phyloP scores from a whole-genome alignment of 2,329 filamentous ascomycete species.

The Dactylellina sp. region DNA sequence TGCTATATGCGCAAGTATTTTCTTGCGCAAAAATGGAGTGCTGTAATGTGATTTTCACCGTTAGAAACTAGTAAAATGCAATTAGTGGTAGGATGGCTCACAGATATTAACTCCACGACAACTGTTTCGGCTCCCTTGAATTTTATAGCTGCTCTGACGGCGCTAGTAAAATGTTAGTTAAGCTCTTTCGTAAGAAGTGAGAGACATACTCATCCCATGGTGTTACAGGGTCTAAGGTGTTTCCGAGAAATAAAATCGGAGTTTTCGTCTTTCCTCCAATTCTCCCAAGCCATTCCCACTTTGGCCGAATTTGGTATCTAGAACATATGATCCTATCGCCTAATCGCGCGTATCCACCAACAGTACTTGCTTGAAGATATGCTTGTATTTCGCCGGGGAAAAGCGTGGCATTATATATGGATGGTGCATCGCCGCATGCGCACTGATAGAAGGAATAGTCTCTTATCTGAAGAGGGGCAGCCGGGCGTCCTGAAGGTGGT shows the following conservation, averaged over 20 bases:
- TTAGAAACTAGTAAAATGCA: not conserved
- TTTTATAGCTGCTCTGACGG: constrained; percentile 26
- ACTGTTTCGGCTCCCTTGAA: constrained; percentile 27
- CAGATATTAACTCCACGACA: constrained; percentile 24
- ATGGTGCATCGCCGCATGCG: constrained; percentile 36
- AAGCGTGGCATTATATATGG: constrained; percentile 20
- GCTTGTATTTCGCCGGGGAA: constrained; percentile 5
- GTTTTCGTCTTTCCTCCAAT: constrained; percentile 39
- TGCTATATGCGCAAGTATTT: constrained; percentile 9
- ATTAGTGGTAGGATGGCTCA: constrained; percentile 3
- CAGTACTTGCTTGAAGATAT: constrained; percentile 1
- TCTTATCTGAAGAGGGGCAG: constrained; percentile 22
- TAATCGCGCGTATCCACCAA: constrained; percentile 13
- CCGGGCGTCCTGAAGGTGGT: constrained; percentile 2
- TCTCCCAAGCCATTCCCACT: constrained; percentile 36
- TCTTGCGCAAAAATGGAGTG: constrained; percentile 6
- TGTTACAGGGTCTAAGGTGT: constrained; percentile 44
- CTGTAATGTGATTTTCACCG: not conserved
- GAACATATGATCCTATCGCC: constrained; percentile 21
- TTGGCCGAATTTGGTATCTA: constrained; percentile 22
- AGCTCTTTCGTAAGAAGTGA: not conserved
- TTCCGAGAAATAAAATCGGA: constrained; percentile 43
- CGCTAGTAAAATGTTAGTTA: constrained; percentile 9
- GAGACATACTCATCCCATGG: constrained; percentile 42
- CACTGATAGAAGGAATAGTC: constrained; percentile 33